Conservation (phyloP, 2,329 filamentous ascomycete species). For the Furcasterigmium sp. region DNA sequence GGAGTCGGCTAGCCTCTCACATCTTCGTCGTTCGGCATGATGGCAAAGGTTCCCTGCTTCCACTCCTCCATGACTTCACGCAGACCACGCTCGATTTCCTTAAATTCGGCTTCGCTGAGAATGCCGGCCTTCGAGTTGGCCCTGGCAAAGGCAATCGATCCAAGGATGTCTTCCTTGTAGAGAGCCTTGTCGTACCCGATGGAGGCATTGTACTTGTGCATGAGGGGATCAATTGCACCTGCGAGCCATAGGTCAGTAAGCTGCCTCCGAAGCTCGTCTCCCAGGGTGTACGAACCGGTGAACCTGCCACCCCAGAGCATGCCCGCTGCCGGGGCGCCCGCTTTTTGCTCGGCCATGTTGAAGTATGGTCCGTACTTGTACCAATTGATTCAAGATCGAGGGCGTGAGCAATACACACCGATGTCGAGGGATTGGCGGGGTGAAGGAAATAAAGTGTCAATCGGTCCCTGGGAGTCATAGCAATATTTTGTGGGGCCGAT, state of each 20-base stretch:
- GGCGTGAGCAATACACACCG: not conserved
- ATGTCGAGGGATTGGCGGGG: not conserved
- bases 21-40: constrained; percentile 32
- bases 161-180: constrained; percentile 75
- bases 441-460: no score
- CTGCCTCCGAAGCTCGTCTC: not conserved
- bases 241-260: constrained; percentile 20
- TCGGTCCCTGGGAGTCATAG: no score
- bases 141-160: constrained; percentile 74
- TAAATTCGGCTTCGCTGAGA: constrained; percentile 67
- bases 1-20: not conserved
- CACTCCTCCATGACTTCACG: constrained; percentile 50
- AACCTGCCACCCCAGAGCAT: constrained; percentile 39
- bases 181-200: constrained; percentile 75
- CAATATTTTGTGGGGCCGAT: no score
- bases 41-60: constrained; percentile 42
- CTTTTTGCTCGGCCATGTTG: constrained; percentile 17
- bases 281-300: constrained; percentile 18
- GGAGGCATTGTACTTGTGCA: constrained; percentile 79
- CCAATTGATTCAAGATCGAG: not conserved
- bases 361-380: constrained; percentile 2
- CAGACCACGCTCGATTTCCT: constrained; percentile 68
- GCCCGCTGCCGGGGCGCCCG: constrained; percentile 19
- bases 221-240: constrained; percentile 80
- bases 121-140: constrained; percentile 74